Base-by-base conservation (phyloP, 2,329 filamentous ascomycete genomes). In the Colletotrichum horii region DNA sequence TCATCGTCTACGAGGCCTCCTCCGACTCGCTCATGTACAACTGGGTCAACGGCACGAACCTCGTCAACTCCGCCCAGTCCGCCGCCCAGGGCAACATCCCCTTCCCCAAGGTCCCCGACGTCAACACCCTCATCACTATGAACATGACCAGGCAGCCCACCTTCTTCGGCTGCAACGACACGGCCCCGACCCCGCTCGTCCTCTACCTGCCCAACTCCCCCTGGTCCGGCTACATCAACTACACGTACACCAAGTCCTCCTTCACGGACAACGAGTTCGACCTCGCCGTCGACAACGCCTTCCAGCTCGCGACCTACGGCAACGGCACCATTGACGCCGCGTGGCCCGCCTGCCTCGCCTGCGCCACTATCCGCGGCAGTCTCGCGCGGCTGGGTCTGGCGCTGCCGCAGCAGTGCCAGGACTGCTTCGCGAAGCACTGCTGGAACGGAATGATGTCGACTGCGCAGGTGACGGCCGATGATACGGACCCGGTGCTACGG, bases 311-410 rank as follows among this genome's bases (percentile, higher is more conserved):
- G 2, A 97, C 95, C 0, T 92, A 93, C 87, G 95, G 89, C 61
- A 98, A 98, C 83, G 91, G 89, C 36, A 95, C 94, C 0, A 80
- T 92, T 2, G 93, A 96, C 80, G 79, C 83, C 0, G 83, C 92
- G 62, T 98, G 96, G 95, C 88, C 92, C 0, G 88, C 91, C 0
- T 98, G 96, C 79, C 92, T 97, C 3, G 94, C 92, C 6, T 98
- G 96, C 83, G 96, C 95, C 0, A 91, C 96, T 5, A 86, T 98
- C 22, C 90, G 89, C 69, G 90, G 95, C 65, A 95, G 93, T 75
- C 88, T 96, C 73, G 86, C 90, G 76, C 75, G 81, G 0, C 36
- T 72, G 4, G 62, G 66, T 6, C 70, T 79, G 2, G 67, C 78
- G 2, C 4, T 79, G 6, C 81, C 81, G 1, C 67, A 34, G 4